Base-by-base conservation (phyloP, 495 filamentous ascomycete species). In the Annulohypoxylon moriforme region DNA sequence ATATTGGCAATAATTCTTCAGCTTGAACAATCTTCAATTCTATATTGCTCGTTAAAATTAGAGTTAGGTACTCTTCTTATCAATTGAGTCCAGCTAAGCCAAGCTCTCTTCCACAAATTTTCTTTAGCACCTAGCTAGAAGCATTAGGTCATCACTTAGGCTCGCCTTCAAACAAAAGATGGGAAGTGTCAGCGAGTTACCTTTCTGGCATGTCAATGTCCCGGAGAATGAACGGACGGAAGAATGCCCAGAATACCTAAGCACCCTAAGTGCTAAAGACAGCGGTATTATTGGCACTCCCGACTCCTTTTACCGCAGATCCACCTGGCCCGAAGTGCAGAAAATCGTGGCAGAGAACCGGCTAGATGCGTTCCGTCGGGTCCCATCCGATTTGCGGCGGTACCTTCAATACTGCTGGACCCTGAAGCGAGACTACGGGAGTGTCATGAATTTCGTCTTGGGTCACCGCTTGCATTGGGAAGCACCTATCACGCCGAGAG, bases 131-230 rank as follows among this genome's bases (percentile, higher is more conserved):
- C 16, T 18, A 47, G n/a, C 49, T 50, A n/a, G 29, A 40, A 2
- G 20, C 40, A 18, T 44, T 44, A 14, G 14, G 33, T 14, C 31
- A 24, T 38, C 38, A 9, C 22, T 31, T 24, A 2, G 24, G 11
- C 6, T 46, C 29, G 27, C 18, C 29, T 14, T 60, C 24, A 34
- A 25, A 55, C 34, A 80, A 34, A 25, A 55, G 38, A 81, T 78
- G 77, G 79, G 77, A 50, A 76, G 76, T 31, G 20, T 67, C 3
- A 24, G 49, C 6, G 29, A 63, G 25, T 75, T 90, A 16, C 91
- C 92, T 1, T 97, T 90, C 82, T 97, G 92, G 93, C 88, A 92
- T 44, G 84, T 93, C 69, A 96, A 97, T 77, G 79, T 96, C 14
- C 90, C 91, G 3, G 81, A 77, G 16, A 71, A 81, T 22, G 77